These are phyloP conservation scores for Gnaphalium uliginosum DNA, from an alignment of 129 eudicot species.

Conservation along the genomic window DNA sequence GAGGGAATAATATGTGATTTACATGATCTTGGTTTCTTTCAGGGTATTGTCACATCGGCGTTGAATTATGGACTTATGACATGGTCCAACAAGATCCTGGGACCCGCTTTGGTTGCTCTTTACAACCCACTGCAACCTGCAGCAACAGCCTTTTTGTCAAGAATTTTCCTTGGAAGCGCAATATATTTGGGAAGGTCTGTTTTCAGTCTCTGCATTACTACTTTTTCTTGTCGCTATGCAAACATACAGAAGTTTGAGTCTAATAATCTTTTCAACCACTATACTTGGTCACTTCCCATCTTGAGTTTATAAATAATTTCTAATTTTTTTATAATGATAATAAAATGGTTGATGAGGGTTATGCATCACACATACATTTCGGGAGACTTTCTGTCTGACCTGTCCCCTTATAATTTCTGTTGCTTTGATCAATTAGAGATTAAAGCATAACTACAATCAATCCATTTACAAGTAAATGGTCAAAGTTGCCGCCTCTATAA, in stretches of 20 bases:
- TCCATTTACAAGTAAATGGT: background rate
- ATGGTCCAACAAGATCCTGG: constrained; percentile 94
- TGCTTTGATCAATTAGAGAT: background rate
- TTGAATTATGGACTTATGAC: constrained; percentile 82
- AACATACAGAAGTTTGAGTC: background rate
- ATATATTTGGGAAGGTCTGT: constrained; percentile 91
- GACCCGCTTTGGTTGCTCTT: constrained; percentile 92
- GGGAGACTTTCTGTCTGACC: background rate
- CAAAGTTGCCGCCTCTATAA: background rate
- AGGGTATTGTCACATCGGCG: constrained; percentile 95
- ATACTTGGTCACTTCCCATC: background rate
- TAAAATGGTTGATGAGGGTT: background rate
- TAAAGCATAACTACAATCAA: too few relatives aligned
- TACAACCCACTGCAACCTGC: constrained; percentile 97
- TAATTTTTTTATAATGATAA: background rate
- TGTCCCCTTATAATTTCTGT: too few relatives aligned
- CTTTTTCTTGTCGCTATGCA: background rate
- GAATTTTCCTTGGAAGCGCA: constrained; percentile 85
- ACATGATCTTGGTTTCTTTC: constrained; percentile 25
- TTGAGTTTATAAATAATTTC: background rate
- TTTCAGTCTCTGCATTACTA: constrained; percentile 2
- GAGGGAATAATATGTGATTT: constrained; percentile 7
- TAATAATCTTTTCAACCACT: background rate
- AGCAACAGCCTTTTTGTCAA: constrained; percentile 87
- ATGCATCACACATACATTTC: background rate